Base-by-base conservation (phyloP, 2,329 filamentous ascomycete species). In the Macroventuria anomochaeta region DNA sequence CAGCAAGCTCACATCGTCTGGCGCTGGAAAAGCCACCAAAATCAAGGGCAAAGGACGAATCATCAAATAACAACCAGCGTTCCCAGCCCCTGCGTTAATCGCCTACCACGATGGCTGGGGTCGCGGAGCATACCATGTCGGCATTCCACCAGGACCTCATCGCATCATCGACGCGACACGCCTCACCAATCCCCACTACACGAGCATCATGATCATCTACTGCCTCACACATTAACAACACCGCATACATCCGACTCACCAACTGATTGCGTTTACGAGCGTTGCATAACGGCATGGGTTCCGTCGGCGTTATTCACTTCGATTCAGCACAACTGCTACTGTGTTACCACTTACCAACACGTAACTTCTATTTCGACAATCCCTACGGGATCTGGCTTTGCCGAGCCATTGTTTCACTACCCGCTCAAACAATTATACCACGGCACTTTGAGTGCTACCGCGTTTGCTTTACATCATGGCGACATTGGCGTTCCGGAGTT, bases 1-100 rank as follows among this genome's bases (percentile, higher is more conserved):
- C 63, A 82, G 80, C 65, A 85, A 86, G 69, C 81, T 86, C 67
- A 81, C 79, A n/a, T 78, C 79, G 3, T 76, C 80, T 29, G 78
- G 78, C 49, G 80, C 81, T 46, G 76, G 77, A 29, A 83, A 83
- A 67, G 76, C 74, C 61, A 74, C 75, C 59, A 85, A 82, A 66
- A 68, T 60, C 57, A 78, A 77, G 58, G 69, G 70, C 61, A 74
- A 73, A 55, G 68, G 68, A 44, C 70, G 71, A 29, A 62, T 55
- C 55, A 69, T 71, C 55, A 73, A 74, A 69, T 73, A 72, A 66
- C 67, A 67, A 68, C 52, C 64, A 69, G 46, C 53, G 54, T 65
- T 58, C 59, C 46, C 47, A 50, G 50, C 42, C 56, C 57, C 58
- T 21, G 43, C 47, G 55, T 48, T 55, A 11, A 6, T 46, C 43